Conservation (phyloP, 1,284 basidiomycete genomes). For the Naganishia liquefaciens region DNA sequence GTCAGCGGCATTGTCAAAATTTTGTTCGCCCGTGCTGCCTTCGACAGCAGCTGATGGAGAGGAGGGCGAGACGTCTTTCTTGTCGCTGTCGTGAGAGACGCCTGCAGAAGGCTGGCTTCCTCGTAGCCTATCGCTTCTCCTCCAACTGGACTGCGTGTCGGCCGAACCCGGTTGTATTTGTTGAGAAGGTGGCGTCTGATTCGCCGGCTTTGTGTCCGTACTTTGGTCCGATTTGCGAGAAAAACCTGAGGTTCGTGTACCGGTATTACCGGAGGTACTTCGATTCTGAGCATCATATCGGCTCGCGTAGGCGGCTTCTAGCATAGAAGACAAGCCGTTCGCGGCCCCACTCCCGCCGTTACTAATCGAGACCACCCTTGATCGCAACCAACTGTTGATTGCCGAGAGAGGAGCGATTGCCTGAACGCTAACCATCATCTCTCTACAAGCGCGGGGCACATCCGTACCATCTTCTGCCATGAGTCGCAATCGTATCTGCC, state of each 20-base stretch:
- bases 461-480: constrained; percentile 75
- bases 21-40: not conserved
- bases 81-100: not conserved
- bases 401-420: constrained; percentile 96
- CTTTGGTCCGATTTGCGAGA: not conserved
- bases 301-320: constrained; percentile 75
- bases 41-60: no score
- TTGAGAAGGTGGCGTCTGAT: constrained; percentile 32
- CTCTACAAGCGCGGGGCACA: constrained; percentile 77
- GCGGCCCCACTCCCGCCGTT: constrained; percentile 57
- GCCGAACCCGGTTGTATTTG: not conserved
- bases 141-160: not conserved
- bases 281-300: constrained; percentile 37
- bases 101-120: constrained; percentile 4
- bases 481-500: constrained; percentile 82
- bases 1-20: constrained; percentile 33
- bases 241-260: constrained; percentile 15
- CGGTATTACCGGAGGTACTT: constrained; percentile 49
- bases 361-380: constrained; percentile 43
- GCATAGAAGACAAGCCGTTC: constrained; percentile 79
- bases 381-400: constrained; percentile 84
- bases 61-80: not conserved
- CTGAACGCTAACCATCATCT: constrained; percentile 91
- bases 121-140: constrained; percentile 26
- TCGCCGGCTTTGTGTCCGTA: constrained; percentile 2